phyloP scores from a whole-genome alignment of 176 grass and related monocot species.

The Themeda triandra region DNA sequence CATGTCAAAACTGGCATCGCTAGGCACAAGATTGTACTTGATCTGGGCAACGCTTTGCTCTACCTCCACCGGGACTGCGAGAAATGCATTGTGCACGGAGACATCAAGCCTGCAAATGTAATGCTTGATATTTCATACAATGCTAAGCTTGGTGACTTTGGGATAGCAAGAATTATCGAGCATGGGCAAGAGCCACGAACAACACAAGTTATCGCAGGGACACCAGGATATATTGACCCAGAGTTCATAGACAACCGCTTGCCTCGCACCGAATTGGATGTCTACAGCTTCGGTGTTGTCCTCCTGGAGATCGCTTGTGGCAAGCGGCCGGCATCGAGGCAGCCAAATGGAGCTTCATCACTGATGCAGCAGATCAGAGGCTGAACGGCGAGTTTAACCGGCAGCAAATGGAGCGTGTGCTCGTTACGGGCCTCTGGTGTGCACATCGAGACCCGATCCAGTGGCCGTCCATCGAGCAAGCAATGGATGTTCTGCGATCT shows the following conservation, averaged over 20 bases:
- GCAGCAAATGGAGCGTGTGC: background rate
- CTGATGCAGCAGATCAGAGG: background rate
- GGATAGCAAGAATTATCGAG: conserved; percentile 3
- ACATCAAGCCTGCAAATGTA: conserved; percentile 21
- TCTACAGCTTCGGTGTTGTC: conserved; percentile 16
- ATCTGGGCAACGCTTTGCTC: background rate
- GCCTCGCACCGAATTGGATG: background rate
- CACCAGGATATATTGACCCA: conserved; percentile 1
- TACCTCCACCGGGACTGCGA: background rate
- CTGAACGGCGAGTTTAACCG: background rate
- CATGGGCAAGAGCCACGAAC: background rate
- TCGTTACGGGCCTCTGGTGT: background rate
- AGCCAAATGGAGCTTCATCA: background rate
- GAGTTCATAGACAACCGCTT: background rate
- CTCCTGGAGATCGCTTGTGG: conserved; percentile 5
- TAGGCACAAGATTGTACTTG: background rate
- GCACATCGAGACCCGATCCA: background rate
- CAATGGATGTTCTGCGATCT: background rate
- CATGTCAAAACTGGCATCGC: background rate
- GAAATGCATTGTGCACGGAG: conserved; percentile 1
- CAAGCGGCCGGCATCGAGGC: background rate
- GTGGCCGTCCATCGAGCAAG: background rate
- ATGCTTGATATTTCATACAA: background rate
- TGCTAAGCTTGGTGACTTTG: conserved; percentile 29
- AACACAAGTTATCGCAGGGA: background rate